These are phyloP conservation scores for Lanmaoa rubissima DNA, from an alignment of 768 basidiomycete species.

Conservation along the genomic window DNA sequence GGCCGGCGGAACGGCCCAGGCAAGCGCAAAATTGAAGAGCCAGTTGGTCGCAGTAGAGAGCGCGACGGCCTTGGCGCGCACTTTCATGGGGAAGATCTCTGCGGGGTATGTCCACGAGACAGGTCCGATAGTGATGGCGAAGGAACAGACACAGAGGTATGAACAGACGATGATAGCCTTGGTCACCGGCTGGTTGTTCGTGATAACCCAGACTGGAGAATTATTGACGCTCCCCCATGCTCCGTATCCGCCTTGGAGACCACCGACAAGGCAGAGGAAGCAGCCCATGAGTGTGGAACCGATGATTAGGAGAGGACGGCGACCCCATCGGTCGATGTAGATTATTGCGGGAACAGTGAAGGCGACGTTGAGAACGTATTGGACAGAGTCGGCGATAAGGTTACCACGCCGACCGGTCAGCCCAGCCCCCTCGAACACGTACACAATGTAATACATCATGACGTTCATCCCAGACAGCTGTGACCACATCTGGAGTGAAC, in stretches of 20 bases:
- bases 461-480: conserved; percentile 78
- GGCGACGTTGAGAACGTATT: conserved; percentile 43
- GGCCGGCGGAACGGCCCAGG: conserved; percentile 73
- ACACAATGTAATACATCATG: conserved; percentile 66
- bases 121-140: conserved; percentile 76
- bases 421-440: conserved; percentile 77
- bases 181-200: conserved; percentile 51
- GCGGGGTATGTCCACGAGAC: conserved; percentile 75
- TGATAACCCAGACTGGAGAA: conserved; percentile 58
- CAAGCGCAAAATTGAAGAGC: conserved; percentile 72
- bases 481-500: conserved; percentile 77
- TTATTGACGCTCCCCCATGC: conserved; percentile 52
- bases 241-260: conserved; percentile 67
- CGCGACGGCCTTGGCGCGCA: conserved; percentile 60
- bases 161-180: conserved; percentile 75
- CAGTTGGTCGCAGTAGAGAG: conserved; percentile 48
- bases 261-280: conserved; percentile 77
- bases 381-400: conserved; percentile 73
- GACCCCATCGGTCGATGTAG: conserved; percentile 79
- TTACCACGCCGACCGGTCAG: conserved; percentile 72
- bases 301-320: conserved; percentile 68
- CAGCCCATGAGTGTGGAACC: conserved; percentile 71
- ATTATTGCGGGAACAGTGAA: conserved; percentile 47
- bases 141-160: conserved; percentile 74
- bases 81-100: conserved; percentile 66